Conservation (phyloP, 1,139 yeast genomes). For the Kodamaea plutei region DNA sequence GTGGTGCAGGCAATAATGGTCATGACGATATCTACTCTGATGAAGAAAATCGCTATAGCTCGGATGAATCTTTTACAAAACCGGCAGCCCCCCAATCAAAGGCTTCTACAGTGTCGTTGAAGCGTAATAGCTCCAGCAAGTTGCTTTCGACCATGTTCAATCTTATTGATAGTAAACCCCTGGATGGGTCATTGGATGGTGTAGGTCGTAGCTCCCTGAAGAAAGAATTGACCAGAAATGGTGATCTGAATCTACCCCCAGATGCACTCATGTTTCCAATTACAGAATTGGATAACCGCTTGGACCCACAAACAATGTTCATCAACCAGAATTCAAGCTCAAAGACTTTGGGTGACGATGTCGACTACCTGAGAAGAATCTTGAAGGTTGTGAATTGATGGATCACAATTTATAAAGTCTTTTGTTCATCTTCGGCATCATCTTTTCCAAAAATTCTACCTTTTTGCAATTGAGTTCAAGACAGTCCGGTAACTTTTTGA, state of each 20-base stretch:
- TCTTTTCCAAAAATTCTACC: too few species aligned
- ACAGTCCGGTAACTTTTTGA: too few species aligned
- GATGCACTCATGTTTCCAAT: slow-evolving; percentile 31
- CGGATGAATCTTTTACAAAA: slow-evolving; percentile 25
- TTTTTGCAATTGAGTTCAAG: too few species aligned
- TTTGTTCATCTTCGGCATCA: not conserved
- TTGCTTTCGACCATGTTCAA: slow-evolving; percentile 32
- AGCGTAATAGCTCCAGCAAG: slow-evolving; percentile 35
- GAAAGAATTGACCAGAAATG: slow-evolving; percentile 22
- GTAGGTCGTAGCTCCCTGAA: slow-evolving; percentile 31
- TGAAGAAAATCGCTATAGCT: slow-evolving; percentile 36
- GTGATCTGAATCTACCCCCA: slow-evolving; percentile 7
- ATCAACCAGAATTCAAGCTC: slow-evolving; percentile 53
- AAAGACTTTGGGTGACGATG: slow-evolving; percentile 66
- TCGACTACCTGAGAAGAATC: slow-evolving; percentile 68
- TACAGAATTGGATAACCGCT: slow-evolving; percentile 61
- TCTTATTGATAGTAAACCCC: slow-evolving; percentile 3
- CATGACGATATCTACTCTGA: slow-evolving; percentile 32
- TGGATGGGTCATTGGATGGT: slow-evolving; percentile 3
- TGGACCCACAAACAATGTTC: slow-evolving; percentile 66
- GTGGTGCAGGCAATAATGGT: slow-evolving; percentile 12
- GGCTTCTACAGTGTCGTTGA: slow-evolving; percentile 17
- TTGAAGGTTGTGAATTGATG: slow-evolving; percentile 57
- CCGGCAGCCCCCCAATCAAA: slow-evolving; percentile 14
- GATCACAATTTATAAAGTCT: not conserved